Percentiles rank a stretch among this genome's conserved stretches.
Conservation (phyloP, 2,329 filamentous ascomycete genomes). For the Diaporthe destruens region DNA sequence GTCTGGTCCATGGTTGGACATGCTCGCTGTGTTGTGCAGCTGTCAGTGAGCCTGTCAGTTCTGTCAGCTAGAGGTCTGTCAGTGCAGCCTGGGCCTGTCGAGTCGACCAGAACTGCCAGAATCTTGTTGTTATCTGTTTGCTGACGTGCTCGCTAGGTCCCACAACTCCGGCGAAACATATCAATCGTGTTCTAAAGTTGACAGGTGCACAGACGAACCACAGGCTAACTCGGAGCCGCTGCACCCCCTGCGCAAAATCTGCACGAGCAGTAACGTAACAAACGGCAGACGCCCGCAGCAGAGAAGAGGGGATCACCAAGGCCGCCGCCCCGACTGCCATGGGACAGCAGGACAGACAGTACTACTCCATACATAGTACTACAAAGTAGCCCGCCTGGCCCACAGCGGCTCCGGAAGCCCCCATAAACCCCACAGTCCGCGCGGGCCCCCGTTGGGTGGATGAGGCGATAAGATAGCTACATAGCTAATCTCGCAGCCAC, state of each 20-base stretch:
- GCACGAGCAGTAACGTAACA: conserved; percentile 26
- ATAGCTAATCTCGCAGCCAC: conserved; percentile 24
- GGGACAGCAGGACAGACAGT: background rate
- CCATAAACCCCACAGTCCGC: conserved; percentile 14
- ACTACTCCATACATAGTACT: no score
- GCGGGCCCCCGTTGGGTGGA: conserved; percentile 22
- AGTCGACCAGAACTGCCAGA: background rate
- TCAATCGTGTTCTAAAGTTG: background rate
- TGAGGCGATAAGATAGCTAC: conserved; percentile 29
- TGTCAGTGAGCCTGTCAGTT: background rate
- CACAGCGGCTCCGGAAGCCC: conserved; percentile 7
- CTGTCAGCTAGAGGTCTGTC: background rate
- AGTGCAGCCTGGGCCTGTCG: background rate
- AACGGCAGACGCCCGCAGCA: conserved; percentile 30
- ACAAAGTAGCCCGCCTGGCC: conserved; percentile 22
- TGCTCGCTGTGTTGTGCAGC: background rate
- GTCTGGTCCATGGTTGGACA: background rate
- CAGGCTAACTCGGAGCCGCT: conserved; percentile 2
- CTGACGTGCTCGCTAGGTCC: background rate
- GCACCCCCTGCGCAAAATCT: conserved; percentile 16
- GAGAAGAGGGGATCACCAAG: conserved; percentile 34
- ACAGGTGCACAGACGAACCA: conserved; percentile 16
- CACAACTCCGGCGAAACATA: background rate
- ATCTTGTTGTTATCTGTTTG: background rate
- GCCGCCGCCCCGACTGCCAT: conserved; percentile 11